phyloP scores from a whole-genome alignment of 2,329 filamentous ascomycete species.

The Pezicula rhizophila region DNA sequence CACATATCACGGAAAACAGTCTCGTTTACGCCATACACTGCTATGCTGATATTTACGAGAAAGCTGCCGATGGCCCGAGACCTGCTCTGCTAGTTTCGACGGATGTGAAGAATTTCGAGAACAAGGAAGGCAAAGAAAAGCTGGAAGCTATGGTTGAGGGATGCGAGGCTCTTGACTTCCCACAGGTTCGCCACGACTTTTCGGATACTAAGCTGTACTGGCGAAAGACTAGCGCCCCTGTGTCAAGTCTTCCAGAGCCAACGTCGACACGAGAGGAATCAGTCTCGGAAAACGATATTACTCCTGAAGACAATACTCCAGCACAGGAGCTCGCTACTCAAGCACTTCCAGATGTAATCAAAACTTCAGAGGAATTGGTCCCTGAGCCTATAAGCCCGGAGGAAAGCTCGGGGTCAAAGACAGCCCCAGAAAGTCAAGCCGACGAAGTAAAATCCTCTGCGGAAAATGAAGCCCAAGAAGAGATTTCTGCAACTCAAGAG shows the following conservation, averaged over 20 bases:
- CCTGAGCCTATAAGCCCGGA: background rate
- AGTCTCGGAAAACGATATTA: background rate
- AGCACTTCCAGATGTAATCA: background rate
- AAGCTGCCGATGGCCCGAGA: conserved; percentile 14
- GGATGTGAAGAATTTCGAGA: conserved; percentile 23
- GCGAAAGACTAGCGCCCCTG: conserved; percentile 5
- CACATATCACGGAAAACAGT: conserved; percentile 15
- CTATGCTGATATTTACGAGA: conserved; percentile 24
- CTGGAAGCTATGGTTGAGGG: conserved; percentile 20
- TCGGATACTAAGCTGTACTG: conserved; percentile 27
- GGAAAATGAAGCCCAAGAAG: no score
- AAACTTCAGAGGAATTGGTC: background rate
- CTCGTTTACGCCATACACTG: conserved; percentile 30
- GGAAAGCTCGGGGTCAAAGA: background rate
- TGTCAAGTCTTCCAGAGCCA: no score
- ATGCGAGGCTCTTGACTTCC: conserved; percentile 22
- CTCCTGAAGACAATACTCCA: background rate
- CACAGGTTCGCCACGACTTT: conserved; percentile 26
- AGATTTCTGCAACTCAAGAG: no score
- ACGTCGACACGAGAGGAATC: background rate
- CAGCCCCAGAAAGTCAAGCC: no score
- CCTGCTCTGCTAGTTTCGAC: conserved; percentile 25
- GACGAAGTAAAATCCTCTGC: no score
- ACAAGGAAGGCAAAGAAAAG: conserved; percentile 5
- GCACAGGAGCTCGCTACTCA: background rate